Evolutionary conservation across 257 asterid genomes (phyloP).

Genomic region (Cynanchum wilfordii): DNA sequence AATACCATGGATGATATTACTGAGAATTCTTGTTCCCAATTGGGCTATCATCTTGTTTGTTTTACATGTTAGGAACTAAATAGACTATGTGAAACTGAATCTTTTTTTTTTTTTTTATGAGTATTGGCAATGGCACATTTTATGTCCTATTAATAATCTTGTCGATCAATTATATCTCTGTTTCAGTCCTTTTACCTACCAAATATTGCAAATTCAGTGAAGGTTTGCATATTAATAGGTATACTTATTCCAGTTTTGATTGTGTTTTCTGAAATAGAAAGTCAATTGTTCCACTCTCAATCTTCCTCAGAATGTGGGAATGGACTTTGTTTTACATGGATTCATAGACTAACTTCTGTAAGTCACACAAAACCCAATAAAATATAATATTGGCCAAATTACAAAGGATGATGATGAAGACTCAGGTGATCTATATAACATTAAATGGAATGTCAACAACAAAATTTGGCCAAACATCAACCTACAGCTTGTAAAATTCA

Average conservation of each 20-base stretch:
- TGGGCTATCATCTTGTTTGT: background rate
- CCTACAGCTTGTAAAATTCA: background rate
- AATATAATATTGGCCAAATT: background rate
- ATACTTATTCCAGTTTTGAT: too few relatives aligned
- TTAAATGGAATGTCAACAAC: background rate
- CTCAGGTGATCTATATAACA: background rate
- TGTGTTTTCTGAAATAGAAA: too few relatives aligned
- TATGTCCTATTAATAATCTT: background rate
- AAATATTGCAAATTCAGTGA: background rate
- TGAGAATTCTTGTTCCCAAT: background rate
- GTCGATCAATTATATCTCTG: background rate
- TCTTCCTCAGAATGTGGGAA: too few relatives aligned
- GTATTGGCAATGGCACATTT: background rate
- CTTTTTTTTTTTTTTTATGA: background rate
- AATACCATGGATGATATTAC: background rate
- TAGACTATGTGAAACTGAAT: conserved; percentile 4
- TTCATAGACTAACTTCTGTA: too few relatives aligned
- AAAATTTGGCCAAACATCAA: background rate
- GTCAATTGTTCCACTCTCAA: too few relatives aligned
- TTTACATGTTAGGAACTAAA: background rate
- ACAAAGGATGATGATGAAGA: background rate
- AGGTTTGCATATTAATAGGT: too few relatives aligned
- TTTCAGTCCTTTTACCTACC: background rate
- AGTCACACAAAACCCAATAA: too few relatives aligned
- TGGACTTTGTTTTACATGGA: too few relatives aligned